Evolutionary conservation across 2,329 filamentous ascomycete genomes (phyloP).

Genomic region (Sporothrix mexicana): DNA sequence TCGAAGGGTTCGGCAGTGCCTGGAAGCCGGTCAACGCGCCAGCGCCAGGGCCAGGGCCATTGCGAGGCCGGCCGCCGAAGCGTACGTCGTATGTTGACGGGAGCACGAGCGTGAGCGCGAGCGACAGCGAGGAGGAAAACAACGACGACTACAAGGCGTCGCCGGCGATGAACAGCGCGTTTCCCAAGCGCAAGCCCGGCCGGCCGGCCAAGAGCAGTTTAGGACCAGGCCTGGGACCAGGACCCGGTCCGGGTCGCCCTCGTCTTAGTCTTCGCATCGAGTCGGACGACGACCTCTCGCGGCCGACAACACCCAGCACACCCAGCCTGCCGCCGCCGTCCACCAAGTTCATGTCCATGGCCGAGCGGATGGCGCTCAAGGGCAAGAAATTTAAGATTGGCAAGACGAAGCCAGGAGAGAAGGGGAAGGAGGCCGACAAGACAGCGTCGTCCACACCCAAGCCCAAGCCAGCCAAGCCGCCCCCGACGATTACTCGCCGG

Average conservation of each 20-base stretch:
- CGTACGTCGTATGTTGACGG: background rate
- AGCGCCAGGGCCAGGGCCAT: background rate
- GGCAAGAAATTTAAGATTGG: slow-evolving; percentile 61
- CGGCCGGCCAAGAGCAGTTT: slow-evolving; percentile 43
- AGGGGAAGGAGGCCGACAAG: background rate
- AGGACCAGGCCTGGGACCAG: too few relatives aligned
- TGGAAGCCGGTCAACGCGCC: slow-evolving; percentile 26
- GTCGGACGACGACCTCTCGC: too few relatives aligned
- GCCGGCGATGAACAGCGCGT: slow-evolving; percentile 38
- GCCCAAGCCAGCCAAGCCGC: background rate
- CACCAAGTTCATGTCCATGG: slow-evolving; percentile 58
- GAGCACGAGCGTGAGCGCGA: background rate
- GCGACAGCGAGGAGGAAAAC: slow-evolving; percentile 26
- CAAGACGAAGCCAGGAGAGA: background rate
- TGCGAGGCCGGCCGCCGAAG: background rate
- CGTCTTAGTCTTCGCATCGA: too few relatives aligned
- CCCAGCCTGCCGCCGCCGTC: slow-evolving; percentile 34
- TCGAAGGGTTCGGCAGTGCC: slow-evolving; percentile 28
- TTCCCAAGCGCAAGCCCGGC: slow-evolving; percentile 43
- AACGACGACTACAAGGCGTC: slow-evolving; percentile 43
- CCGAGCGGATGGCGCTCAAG: slow-evolving; percentile 60
- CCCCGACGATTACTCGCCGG: background rate
- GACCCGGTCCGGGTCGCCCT: too few relatives aligned
- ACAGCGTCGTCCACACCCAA: background rate
- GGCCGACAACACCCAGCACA: background rate